Evolutionary conservation across 2,329 filamentous ascomycete species (phyloP).

Genomic region (Calonectria henricotiae): DNA sequence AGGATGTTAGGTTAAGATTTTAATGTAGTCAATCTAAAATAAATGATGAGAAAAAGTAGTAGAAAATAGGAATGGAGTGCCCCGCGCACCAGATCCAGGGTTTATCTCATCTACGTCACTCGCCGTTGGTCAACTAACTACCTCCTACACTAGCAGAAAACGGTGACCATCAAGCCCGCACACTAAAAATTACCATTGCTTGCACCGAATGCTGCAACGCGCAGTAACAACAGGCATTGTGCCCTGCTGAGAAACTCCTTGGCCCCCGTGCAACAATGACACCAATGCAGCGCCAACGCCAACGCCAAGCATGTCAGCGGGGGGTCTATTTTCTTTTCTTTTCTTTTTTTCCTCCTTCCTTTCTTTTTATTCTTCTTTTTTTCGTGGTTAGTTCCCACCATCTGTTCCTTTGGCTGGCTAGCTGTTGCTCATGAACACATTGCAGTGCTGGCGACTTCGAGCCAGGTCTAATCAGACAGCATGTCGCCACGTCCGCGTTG

Average conservation of each 20-base stretch:
- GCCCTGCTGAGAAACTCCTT: slow-evolving; percentile 19
- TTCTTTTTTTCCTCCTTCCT: slow-evolving; percentile 5
- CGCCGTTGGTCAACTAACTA: background rate
- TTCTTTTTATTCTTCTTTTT: slow-evolving; percentile 19
- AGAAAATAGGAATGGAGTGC: background rate
- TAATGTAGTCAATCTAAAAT: background rate
- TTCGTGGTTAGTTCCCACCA: slow-evolving; percentile 1
- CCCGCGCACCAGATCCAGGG: background rate
- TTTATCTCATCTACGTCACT: background rate
- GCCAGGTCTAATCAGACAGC: slow-evolving; percentile 44
- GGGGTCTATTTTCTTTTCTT: background rate
- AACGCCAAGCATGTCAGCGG: slow-evolving; percentile 26
- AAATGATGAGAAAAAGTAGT: background rate
- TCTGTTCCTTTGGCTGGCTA: background rate
- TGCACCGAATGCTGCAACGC: background rate
- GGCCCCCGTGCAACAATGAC: slow-evolving; percentile 1
- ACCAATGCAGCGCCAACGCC: slow-evolving; percentile 5
- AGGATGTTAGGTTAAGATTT: background rate
- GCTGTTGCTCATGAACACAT: slow-evolving; percentile 12
- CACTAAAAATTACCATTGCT: background rate
- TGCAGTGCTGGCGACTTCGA: slow-evolving; percentile 14
- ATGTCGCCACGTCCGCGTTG: slow-evolving; percentile 28
- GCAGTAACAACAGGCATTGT: background rate
- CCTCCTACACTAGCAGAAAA: background rate
- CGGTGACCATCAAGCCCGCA: too few relatives aligned